Evolutionary conservation across 495 filamentous ascomycete species (phyloP).

Genomic region (Podospora pseudocomata): DNA sequence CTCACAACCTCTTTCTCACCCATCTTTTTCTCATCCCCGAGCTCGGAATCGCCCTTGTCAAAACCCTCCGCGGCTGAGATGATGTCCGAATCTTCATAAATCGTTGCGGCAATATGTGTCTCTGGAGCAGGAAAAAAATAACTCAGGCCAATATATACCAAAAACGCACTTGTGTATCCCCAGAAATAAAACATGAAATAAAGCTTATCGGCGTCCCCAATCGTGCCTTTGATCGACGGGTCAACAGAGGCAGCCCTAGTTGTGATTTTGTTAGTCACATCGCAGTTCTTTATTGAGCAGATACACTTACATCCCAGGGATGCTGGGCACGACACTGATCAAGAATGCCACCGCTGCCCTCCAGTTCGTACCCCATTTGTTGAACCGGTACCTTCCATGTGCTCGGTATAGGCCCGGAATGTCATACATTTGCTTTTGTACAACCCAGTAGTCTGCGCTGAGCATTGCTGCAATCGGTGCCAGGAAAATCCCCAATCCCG

Average conservation of each 20-base stretch:
- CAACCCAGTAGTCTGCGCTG: slow-evolving; percentile 48
- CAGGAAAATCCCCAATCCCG: slow-evolving; percentile 43
- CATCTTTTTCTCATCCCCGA: slow-evolving; percentile 22
- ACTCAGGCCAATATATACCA: slow-evolving; percentile 30
- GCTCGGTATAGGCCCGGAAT: slow-evolving; percentile 42
- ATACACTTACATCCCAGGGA: slow-evolving; percentile 38
- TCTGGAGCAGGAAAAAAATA: slow-evolving; percentile 37
- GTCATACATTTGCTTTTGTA: slow-evolving; percentile 43
- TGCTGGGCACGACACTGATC: slow-evolving; percentile 35
- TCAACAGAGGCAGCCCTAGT: slow-evolving; percentile 28
- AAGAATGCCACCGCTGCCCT: slow-evolving; percentile 42
- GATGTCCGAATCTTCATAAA: slow-evolving; percentile 28
- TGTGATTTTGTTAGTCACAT: slow-evolving; percentile 5
- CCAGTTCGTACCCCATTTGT: slow-evolving; percentile 42
- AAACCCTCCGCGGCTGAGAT: slow-evolving; percentile 17
- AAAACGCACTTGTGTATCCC: slow-evolving; percentile 40
- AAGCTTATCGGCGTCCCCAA: slow-evolving; percentile 30
- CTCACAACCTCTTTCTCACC: too few species aligned
- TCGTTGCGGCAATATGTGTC: slow-evolving; percentile 30
- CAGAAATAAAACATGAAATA: slow-evolving; percentile 42
- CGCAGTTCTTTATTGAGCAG: background rate
- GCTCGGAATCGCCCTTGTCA: slow-evolving; percentile 22
- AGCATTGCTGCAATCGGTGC: slow-evolving; percentile 49
- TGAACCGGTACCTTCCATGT: slow-evolving; percentile 36
- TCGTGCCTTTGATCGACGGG: slow-evolving; percentile 18